Evolutionary conservation across 768 basidiomycete genomes (phyloP).

Genomic region (Mycena epipterygia): DNA sequence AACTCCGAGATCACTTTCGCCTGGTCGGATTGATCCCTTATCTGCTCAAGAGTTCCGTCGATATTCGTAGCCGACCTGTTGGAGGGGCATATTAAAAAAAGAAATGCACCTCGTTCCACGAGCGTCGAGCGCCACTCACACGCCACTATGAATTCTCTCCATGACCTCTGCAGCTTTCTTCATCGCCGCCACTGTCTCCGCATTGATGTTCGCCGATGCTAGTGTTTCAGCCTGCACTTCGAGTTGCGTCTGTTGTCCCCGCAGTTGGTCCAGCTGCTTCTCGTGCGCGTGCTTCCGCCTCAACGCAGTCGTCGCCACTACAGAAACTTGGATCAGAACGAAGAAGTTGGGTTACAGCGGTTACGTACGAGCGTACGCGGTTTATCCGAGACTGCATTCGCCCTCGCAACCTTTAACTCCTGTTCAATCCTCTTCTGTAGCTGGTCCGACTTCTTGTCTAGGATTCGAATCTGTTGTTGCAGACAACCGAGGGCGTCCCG

Average conservation of each 20-base stretch:
- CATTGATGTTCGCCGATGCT: constrained; percentile 97
- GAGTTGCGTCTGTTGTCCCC: constrained; percentile 88
- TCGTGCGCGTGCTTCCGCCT: constrained; percentile 94
- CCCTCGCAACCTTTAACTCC: constrained; percentile 90
- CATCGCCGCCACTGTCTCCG: constrained; percentile 96
- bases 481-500: constrained; percentile 93
- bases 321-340: background rate
- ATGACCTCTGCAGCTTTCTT: constrained; percentile 93
- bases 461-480: constrained; percentile 92
- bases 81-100: too few species aligned
- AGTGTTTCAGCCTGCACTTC: constrained; percentile 97
- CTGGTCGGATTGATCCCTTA: constrained; percentile 91
- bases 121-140: constrained; percentile 68
- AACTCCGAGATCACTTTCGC: constrained; percentile 92
- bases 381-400: constrained; percentile 94
- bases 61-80: constrained; percentile 87
- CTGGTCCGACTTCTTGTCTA: constrained; percentile 99
- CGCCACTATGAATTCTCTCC: constrained; percentile 87
- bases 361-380: too few species aligned
- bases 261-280: constrained; percentile 85
- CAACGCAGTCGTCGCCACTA: constrained; percentile 87
- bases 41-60: constrained; percentile 86
- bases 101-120: background rate
- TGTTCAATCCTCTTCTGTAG: constrained; percentile 96
- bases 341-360: constrained; percentile 7